Conservation (phyloP, 2,329 filamentous ascomycete genomes). For the Botrytis porri region DNA sequence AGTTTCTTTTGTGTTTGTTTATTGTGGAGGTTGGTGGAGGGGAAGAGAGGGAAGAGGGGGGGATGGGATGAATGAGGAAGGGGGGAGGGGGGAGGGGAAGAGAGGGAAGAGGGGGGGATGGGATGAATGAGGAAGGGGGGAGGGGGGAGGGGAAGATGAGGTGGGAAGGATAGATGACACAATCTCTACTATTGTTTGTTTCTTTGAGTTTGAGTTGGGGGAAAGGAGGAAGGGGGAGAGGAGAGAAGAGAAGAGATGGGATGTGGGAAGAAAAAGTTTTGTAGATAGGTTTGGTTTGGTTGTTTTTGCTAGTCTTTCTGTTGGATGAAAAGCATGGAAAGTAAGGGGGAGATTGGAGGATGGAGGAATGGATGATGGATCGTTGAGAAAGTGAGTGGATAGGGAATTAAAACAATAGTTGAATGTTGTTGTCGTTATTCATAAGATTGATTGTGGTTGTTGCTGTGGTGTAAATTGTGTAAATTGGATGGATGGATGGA, state of each 20-base stretch:
- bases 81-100: background rate
- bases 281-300: background rate
- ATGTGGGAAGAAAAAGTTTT: background rate
- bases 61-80: background rate
- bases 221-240: too few species aligned
- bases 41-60: background rate
- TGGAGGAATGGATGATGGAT: too few species aligned
- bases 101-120: too few species aligned
- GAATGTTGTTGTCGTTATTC: background rate
- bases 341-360: background rate
- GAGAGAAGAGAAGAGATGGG: background rate
- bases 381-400: background rate
- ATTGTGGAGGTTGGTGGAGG: background rate
- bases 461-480: background rate
- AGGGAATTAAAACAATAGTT: background rate
- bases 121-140: background rate
- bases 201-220: background rate
- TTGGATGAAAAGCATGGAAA: background rate
- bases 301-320: background rate
- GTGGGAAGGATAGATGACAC: background rate
- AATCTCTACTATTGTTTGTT: slow-evolving; percentile 2
- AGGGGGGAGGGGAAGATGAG: background rate
- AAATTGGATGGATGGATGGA: background rate
- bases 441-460: background rate
- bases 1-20: slow-evolving; percentile 6